A percentile compares a stretch with the other conserved stretches of the same genome.
Evolutionary conservation across 768 basidiomycete species (phyloP).

Genomic region (Aureoboletus auriporus): DNA sequence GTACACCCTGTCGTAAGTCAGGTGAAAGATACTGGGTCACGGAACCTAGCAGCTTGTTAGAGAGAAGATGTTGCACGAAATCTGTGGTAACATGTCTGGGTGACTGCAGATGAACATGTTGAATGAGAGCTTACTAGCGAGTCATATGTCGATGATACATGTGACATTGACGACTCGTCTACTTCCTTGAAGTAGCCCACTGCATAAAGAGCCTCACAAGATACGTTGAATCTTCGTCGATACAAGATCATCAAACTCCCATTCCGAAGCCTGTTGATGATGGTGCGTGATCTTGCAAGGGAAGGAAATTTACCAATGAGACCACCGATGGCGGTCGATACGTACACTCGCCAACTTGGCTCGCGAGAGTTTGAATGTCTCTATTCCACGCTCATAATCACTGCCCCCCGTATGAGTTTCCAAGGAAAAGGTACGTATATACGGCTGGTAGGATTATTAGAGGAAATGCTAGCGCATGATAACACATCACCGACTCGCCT

Average conservation of each 20-base stretch:
- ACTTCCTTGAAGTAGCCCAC: no score
- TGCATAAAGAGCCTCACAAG: no score
- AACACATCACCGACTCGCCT: neutral
- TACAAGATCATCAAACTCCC: slow-evolving; percentile 8
- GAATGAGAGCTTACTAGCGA: slow-evolving; percentile 2
- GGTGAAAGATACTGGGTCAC: no score
- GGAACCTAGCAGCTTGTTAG: no score
- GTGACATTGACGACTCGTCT: no score
- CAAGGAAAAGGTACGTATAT: slow-evolving; percentile 5
- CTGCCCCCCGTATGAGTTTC: neutral
- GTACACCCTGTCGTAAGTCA: no score
- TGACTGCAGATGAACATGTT: no score
- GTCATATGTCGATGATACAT: neutral
- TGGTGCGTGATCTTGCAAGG: neutral
- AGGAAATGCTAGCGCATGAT: neutral
- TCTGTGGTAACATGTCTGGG: no score
- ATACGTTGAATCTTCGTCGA: no score
- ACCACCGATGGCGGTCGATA: neutral
- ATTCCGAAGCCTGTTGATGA: slow-evolving; percentile 1
- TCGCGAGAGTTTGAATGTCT: neutral
- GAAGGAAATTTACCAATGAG: slow-evolving; percentile 2
- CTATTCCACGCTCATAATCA: slow-evolving; percentile 4
- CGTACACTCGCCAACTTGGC: neutral
- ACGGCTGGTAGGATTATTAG: slow-evolving; percentile 1
- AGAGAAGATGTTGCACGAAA: no score